Evolutionary conservation across 768 basidiomycete species (phyloP), one percentile per base, ranked within the genome.

Genomic region (Psilocybe cubensis): DNA sequence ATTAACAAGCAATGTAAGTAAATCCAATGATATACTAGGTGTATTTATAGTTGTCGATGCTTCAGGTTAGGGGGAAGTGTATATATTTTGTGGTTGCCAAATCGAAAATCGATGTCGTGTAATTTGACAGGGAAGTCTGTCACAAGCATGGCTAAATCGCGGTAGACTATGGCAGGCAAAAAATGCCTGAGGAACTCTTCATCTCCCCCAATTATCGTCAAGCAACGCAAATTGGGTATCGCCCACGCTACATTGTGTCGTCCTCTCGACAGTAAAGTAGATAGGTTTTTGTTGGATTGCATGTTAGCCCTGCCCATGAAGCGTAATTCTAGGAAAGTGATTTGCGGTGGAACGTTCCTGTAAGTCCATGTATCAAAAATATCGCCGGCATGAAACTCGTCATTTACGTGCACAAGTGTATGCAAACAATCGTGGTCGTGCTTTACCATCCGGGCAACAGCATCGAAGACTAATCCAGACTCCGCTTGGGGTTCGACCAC

Each of bases 311-410:
- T 3, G 25, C 17, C 25, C 6, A 53, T 20, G 10, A 41, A 44
- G 12, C 27, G 23, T 6, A 60, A 68, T 58, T 67, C 65, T n/a
- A 69, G 27, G 44, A 55, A 49, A n/a, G 46, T 57, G 28, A 68
- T 58, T 12, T 61, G 61, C 7, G 21, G 18, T 3, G 69, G 69
- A 18, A 68, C 62, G 35, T 64, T 48, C 18, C 58, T 59, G 23
- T 67, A 63, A 31, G 66, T 60, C 29, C 47, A 63, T 52, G 44
- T 53, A 24, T 61, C 56, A 48, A 67, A 66, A 20, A 70, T 58
- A 28, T 67, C 65, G 47, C 64, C 55, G 35, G 63, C 48, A 10
- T 54, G 60, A 27, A 66, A 56, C 18, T 27, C 38, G 63, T 62
- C 23, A 62, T 56, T 49, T 65, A 69, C 21, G 21, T 69, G 50